Evolutionary conservation across 2,329 filamentous ascomycete genomes (phyloP), one percentile per base, ranked within the genome.

Genomic region (Chalara sp.): DNA sequence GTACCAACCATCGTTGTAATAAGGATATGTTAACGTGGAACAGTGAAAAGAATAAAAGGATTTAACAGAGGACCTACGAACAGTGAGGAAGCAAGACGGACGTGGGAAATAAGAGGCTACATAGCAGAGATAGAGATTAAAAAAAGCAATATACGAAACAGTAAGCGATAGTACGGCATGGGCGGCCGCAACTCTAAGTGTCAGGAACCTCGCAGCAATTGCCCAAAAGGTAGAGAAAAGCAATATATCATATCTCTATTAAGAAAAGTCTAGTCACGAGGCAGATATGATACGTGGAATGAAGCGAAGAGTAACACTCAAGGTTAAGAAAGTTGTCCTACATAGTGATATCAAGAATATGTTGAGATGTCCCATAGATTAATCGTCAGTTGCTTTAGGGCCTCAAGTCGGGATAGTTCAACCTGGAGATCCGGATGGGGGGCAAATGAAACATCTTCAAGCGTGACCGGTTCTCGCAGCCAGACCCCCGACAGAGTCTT

Each of bases 121-220:
- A 2, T 6, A 48, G 5, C 33, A 30, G 33, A 44, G 30, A 30
- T 33, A 44, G 46, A 37, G 12, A 48, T 33, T 33, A n/a, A 33
- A 35, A 44, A 45, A 48, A 51, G 49, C 30, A 48, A 48, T 35
- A 49, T 48, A 49, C 48, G 37, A 52, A 52, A 52, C 46, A 52
- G 41, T 6, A 35, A 49, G 40, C 33, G 44, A 45, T 49, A n/a
- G 32, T 49, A 49, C 28, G 10, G 49, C n/a, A 1, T 42, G 21
- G 44, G 12, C 13, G 29, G 35, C 12, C 44, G 10, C 32, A 33
- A 42, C 44, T 47, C 7, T 40, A 51, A 47, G 32, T 47, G 44
- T 51, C 44, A 51, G 49, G 2, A 37, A 7, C 10, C 43, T 51
- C 35, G 49, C 29, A 51, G 10, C 12, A 51, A 47, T 40, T 47